Evolutionary conservation across 75 land plant species (phyloP), one percentile per base, ranked within the genome.

Genomic region (Isoetes taiwanensis): DNA sequence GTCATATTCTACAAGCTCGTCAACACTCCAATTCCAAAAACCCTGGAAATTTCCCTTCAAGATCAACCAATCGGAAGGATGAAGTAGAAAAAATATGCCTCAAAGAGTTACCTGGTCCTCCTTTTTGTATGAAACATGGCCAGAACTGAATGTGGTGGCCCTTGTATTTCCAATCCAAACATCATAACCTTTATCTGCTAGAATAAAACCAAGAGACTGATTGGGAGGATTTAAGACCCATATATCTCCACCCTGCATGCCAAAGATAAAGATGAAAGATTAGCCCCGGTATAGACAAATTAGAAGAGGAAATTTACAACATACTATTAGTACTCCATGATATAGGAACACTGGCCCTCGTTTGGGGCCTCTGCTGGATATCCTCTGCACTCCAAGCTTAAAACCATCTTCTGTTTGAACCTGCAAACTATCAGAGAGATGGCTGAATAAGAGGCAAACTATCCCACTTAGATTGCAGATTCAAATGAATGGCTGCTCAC

Each of bases 91-190:
- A 19, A 19, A 16, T 6, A 43, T 43, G 50, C 50, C 17, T 43
- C 23, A 17, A 43, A 27, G 32, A 34, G 27, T 16, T 29, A 76
- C 82, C 60, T 58, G 3, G 37, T 85, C 75, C 24, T 37, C 23
- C 4, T 61, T 54, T 28, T 20, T 32, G 43, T 71, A 70, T 0
- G 71, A 57, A 16, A 24, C 48, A 32, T 85, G 90, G 12, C 85
- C 80, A 26, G 58, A 41, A 58, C 80, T 81, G 33, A 58, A 81
- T 17, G 25, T 64, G 10, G 93, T 76, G 41, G 79, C 72, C 9
- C 93, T 74, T n/a, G 66, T 57, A 67, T 80, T 82, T 2, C 81
- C 86, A 59, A 86, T 70, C 86, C 86, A 86, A 21, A 86, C 93
- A 59, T 83, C 86, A 46, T 66, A 83, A 0, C 87, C 87, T 19